Conservation (phyloP, 441 rosid genomes). For the Pelargonium fulgidum region DNA sequence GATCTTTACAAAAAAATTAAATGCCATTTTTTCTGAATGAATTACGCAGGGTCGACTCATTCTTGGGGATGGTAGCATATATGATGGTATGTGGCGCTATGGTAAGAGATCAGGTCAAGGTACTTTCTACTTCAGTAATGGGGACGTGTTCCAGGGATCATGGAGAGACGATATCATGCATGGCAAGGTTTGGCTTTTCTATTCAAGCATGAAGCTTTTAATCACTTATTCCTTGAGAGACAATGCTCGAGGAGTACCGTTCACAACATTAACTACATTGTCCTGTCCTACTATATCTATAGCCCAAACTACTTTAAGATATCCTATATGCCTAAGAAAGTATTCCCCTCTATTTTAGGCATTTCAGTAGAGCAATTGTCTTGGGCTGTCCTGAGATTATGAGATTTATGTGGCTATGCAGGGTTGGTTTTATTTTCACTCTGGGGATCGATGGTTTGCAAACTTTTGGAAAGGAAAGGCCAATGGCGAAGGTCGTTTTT, state of each 20-base stretch:
- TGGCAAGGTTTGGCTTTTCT: slow-evolving; percentile 63
- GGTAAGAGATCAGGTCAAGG: slow-evolving; percentile 92
- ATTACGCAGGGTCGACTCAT: slow-evolving; percentile 62
- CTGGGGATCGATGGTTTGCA: slow-evolving; percentile 89
- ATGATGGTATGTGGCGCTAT: slow-evolving; percentile 88
- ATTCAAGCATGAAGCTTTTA: neutral
- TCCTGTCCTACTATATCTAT: neutral
- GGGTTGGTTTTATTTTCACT: slow-evolving; percentile 96
- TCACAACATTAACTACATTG: neutral
- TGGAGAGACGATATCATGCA: slow-evolving; percentile 96
- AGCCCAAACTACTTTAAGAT: neutral
- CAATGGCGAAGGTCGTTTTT: slow-evolving; percentile 87
- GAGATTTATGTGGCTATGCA: slow-evolving; percentile 17
- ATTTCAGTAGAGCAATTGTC: neutral
- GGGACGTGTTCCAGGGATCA: slow-evolving; percentile 93
- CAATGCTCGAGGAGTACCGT: neutral
- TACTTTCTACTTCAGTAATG: slow-evolving; percentile 79
- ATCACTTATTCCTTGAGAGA: slow-evolving; percentile 2
- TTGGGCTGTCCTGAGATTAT: neutral
- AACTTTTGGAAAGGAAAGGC: slow-evolving; percentile 99
- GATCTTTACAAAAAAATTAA: slow-evolving; percentile 14
- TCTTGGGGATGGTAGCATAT: slow-evolving; percentile 78
- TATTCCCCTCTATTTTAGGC: neutral
- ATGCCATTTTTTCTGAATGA: slow-evolving; percentile 16
- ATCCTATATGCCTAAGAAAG: neutral